Evolutionary conservation across 2,329 filamentous ascomycete species (phyloP).

Genomic region (Didymella sp.): DNA sequence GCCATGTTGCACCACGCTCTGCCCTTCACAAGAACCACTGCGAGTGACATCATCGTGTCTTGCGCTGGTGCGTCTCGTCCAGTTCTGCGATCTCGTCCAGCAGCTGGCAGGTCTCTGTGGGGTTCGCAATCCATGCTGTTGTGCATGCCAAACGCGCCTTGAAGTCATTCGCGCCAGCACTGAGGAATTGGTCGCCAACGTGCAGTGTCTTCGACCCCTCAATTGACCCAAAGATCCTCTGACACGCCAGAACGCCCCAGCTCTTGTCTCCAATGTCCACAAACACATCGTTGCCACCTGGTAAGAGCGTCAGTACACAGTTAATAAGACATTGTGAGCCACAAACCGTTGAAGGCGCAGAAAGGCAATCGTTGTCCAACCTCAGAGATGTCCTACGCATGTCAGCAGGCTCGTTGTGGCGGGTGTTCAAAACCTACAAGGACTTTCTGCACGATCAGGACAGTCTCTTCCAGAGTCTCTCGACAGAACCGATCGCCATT

Average conservation of each 20-base stretch:
- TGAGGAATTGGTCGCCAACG: conserved; percentile 94
- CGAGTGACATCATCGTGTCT: conserved; percentile 34
- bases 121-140: conserved; percentile 96
- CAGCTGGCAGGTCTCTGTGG: conserved; percentile 85
- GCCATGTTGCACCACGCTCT: background rate
- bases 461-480: conserved; percentile 93
- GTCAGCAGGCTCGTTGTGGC: conserved; percentile 8
- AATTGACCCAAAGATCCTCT: conserved; percentile 84
- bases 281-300: conserved; percentile 91
- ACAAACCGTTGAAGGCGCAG: conserved; percentile 87
- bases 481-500: conserved; percentile 74
- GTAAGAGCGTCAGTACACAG: conserved; percentile 23
- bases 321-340: background rate
- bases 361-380: conserved; percentile 79
- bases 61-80: conserved; percentile 51
- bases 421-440: conserved; percentile 54
- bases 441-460: conserved; percentile 90
- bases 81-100: conserved; percentile 76
- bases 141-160: conserved; percentile 92
- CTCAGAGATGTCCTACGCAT: conserved; percentile 69
- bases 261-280: conserved; percentile 98
- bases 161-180: conserved; percentile 90
- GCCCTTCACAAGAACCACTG: background rate
- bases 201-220: conserved; percentile 82
- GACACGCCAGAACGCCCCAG: conserved; percentile 92